Conservation (phyloP, 352 stramenopile species). For the Blastocystis sp. region DNA sequence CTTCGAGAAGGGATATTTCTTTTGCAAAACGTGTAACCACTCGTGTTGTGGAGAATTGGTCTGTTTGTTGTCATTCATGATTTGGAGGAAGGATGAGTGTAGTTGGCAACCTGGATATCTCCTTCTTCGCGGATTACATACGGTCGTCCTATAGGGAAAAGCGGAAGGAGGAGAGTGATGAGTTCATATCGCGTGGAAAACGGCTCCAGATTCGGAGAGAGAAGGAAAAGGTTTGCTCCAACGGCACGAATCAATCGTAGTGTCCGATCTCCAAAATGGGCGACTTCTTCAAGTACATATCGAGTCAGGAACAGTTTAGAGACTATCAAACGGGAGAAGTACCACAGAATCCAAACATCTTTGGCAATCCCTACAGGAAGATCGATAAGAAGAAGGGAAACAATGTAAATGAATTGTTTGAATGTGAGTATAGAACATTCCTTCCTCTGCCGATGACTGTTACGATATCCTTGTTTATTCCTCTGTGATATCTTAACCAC, state of each 20-base stretch:
- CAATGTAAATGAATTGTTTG: not conserved
- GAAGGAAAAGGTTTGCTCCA: not conserved
- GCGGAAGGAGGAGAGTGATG: not conserved
- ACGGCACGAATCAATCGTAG: not conserved
- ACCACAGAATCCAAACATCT: not conserved
- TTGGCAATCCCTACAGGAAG: not conserved
- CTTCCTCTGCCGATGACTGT: not conserved
- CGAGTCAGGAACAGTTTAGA: not conserved
- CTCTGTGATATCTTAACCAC: not conserved
- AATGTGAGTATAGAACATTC: not conserved
- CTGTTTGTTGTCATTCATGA: not conserved
- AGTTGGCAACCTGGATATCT: not conserved
- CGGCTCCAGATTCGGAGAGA: not conserved
- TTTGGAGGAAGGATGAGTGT: not conserved
- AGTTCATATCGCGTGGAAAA: not conserved
- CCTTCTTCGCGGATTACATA: constrained; percentile 20
- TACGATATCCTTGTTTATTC: constrained; percentile 35
- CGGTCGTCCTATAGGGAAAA: not conserved
- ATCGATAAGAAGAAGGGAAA: not conserved
- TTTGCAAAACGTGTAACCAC: not conserved
- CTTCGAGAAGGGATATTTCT: not conserved
- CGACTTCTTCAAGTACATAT: constrained; percentile 9
- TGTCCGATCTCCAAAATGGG: constrained; percentile 22
- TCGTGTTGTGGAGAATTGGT: not conserved
- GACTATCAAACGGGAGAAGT: constrained; percentile 41